Evolutionary conservation across 352 stramenopile species (phyloP).

Genomic region (Halophytophthora polymorphica): DNA sequence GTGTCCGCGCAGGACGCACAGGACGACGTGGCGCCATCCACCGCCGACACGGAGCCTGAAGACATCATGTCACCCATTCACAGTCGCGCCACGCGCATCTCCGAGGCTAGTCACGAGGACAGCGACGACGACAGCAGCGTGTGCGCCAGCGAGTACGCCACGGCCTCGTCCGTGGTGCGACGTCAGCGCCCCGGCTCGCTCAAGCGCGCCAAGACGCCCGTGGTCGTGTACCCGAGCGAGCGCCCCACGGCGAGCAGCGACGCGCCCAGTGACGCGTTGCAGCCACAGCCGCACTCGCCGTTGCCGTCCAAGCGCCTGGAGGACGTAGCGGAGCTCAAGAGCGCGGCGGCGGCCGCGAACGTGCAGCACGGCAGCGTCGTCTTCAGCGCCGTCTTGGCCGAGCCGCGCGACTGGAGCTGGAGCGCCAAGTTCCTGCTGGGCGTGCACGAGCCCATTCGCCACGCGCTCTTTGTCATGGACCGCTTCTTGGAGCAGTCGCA

Average conservation of each 20-base stretch:
- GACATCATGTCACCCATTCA: conserved; percentile 43
- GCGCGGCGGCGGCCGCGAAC: conserved; percentile 44
- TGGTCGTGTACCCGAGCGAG: conserved; percentile 25
- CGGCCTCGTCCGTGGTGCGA: conserved; percentile 8
- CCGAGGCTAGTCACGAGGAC: conserved; percentile 42
- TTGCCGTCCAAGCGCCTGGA: conserved; percentile 6
- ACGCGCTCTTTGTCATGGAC: conserved; percentile 82
- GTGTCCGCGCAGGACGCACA: conserved; percentile 6
- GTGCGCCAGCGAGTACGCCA: conserved; percentile 1
- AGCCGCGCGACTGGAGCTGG: conserved; percentile 62
- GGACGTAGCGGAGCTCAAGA: conserved; percentile 25
- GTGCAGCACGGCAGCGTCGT: conserved; percentile 49
- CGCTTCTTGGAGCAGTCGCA: conserved; percentile 70
- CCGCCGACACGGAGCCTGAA: conserved; percentile 30
- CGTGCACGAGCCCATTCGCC: conserved; percentile 74
- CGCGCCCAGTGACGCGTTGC: too few relatives aligned
- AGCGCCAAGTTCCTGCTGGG: conserved; percentile 65
- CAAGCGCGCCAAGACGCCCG: conserved; percentile 25
- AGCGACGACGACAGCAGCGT: conserved; percentile 32
- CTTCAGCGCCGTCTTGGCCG: conserved; percentile 64
- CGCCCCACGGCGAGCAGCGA: too few relatives aligned
- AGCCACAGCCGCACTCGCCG: too few relatives aligned
- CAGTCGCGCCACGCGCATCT: conserved; percentile 40
- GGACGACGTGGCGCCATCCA: conserved; percentile 23
- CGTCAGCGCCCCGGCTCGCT: conserved; percentile 19